Conservation (phyloP, 2,329 filamentous ascomycete species). For the Talaromyces sp. region DNA sequence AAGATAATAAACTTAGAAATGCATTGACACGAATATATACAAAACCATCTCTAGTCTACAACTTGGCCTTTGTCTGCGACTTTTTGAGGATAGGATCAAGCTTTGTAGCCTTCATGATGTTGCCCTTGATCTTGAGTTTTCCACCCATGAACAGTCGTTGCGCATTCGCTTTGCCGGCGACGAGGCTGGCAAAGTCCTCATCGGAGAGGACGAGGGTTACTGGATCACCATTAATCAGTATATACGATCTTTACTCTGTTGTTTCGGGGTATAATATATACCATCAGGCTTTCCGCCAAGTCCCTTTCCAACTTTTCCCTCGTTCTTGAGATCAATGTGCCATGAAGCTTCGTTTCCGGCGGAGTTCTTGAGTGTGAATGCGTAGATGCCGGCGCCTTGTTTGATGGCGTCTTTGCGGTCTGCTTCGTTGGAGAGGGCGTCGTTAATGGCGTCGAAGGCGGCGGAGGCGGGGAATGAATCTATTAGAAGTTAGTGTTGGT, state of each 20-base stretch:
- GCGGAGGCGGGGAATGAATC: constrained; percentile 82
- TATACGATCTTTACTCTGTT: neutral
- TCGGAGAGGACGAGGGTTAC: constrained; percentile 85
- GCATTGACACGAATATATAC: neutral
- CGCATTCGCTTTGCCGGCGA: constrained; percentile 83
- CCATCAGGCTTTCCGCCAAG: constrained; percentile 74
- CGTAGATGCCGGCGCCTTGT: constrained; percentile 79
- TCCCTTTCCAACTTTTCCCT: constrained; percentile 75
- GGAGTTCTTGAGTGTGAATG: constrained; percentile 87
- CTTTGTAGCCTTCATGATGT: constrained; percentile 97
- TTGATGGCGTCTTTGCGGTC: constrained; percentile 86
- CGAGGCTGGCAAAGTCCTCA: constrained; percentile 76
- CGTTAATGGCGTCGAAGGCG: constrained; percentile 84
- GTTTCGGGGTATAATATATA: constrained; percentile 41
- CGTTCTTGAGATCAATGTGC: constrained; percentile 93
- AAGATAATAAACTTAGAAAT: neutral
- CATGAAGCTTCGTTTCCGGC: constrained; percentile 75
- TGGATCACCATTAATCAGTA: constrained; percentile 30
- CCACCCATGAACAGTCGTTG: constrained; percentile 97
- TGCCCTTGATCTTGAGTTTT: constrained; percentile 96
- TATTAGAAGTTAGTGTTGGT: constrained; percentile 30
- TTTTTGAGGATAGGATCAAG: constrained; percentile 89
- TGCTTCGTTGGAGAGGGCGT: constrained; percentile 62
- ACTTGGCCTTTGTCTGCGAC: constrained; percentile 76
- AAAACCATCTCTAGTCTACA: constrained; percentile 49